Evolutionary conservation across 441 rosid species (phyloP), one percentile per base, ranked within the genome.

Genomic region (Euphorbia neoarborescens): DNA sequence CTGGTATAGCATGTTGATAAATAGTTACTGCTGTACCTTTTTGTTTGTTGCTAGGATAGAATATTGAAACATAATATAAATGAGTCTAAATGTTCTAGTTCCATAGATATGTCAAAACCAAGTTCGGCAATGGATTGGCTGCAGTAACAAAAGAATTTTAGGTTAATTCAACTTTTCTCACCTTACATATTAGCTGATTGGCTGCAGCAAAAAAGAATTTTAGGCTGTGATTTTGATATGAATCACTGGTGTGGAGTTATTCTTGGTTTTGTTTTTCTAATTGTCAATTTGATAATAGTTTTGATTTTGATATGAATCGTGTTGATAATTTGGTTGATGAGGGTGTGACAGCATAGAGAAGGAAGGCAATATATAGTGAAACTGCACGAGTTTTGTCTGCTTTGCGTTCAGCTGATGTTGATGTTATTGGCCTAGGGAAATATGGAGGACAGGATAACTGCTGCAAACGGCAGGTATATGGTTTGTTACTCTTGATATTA

Each of bases 401-500:
- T 75, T 69, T 94, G 30, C 99, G 91, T 80, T 85, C 88, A 69
- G 92, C 85, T 60, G 70, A 89, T 79, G 88, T 86, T 40, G 96
- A 89, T 81, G 80, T 83, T 20, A 84, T 91, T 77, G 96, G 97
- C 57, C 84, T 94, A 27, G 88, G 77, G 58, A 87, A 78, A 53
- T 94, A 89, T 83, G 99, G 97, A 48, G 85, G 85, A 27, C 86
- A 84, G 51, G 88, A 84, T 54, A 87, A 86, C 80, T 94, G 91
- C 61, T 91, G 97, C 76, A 79, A 71, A 78, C 78, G 97, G 67
- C 97, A 94, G 96, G 99, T 94, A 40, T 34, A 65, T 73, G 54
- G 38, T 0, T 64, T 64, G 3, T 40, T 40, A 38, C 34, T 40
- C 20, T 56, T 62, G 35, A 62, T 65, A 44, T 30, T 57, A 71